Percentiles rank a stretch among this genome's conserved stretches.
Conservation (phyloP, 1,284 basidiomycete species). For the Leccinum solheimii region DNA sequence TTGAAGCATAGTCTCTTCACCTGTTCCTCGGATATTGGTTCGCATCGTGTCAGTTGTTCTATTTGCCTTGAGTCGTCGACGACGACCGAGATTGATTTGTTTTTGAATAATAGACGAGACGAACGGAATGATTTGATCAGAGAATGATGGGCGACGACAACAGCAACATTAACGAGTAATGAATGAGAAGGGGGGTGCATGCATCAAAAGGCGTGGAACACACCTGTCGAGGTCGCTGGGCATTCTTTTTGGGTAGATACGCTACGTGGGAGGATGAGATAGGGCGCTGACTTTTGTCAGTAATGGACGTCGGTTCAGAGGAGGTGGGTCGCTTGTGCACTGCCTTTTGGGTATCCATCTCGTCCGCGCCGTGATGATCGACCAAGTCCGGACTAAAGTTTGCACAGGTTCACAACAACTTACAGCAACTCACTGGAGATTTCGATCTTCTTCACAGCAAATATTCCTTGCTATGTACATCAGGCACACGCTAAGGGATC, state of each 20-base stretch:
- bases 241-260: conserved; percentile 34
- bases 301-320: conserved; percentile 17
- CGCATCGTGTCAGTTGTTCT: conserved; percentile 86
- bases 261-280: conserved; percentile 13
- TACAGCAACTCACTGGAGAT: neutral
- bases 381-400: conserved; percentile 1
- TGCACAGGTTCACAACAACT: conserved; percentile 8
- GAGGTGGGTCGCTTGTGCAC: conserved; percentile 27
- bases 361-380: conserved; percentile 18
- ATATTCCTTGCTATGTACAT: conserved; percentile 16
- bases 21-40: conserved; percentile 90
- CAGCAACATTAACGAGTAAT: neutral
- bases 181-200: conserved; percentile 25
- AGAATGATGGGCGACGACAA: conserved; percentile 23
- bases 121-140: neutral
- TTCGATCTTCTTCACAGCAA: conserved; percentile 12
- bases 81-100: neutral
- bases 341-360: conserved; percentile 18
- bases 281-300: conserved; percentile 33
- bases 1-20: conserved; percentile 94
- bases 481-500: conserved; percentile 24
- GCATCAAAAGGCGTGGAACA: conserved; percentile 36
- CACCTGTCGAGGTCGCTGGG: conserved; percentile 52
- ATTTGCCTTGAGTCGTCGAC: conserved; percentile 61
- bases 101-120: neutral